Percentiles rank a stretch among this genome's conserved stretches.
Evolutionary conservation across 1,139 yeast species (phyloP).

Genomic region (Kodamaea ohmeri): DNA sequence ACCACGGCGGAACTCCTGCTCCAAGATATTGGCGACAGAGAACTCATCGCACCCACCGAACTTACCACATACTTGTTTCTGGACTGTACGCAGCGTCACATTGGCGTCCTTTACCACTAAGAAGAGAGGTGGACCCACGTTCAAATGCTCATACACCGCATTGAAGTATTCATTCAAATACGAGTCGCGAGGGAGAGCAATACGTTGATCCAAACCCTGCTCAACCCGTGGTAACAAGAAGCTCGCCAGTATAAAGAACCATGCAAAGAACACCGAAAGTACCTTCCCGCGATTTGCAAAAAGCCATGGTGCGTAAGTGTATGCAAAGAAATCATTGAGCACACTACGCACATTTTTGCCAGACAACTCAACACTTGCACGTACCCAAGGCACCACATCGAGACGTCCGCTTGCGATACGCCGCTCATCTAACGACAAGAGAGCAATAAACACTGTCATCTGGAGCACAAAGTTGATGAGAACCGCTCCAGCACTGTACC

Average conservation of each 20-base stretch:
- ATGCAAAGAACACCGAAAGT: constrained; percentile 47
- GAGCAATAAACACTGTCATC: constrained; percentile 74
- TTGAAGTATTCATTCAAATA: constrained; percentile 77
- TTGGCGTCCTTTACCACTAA: constrained; percentile 70
- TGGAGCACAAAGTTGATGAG: constrained; percentile 74
- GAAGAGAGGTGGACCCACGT: constrained; percentile 90
- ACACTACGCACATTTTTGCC: constrained; percentile 20
- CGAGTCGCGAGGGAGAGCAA: constrained; percentile 82
- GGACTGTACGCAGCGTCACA: constrained; percentile 57
- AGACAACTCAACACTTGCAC: constrained; percentile 13
- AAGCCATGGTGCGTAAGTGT: constrained; percentile 4
- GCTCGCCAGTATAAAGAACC: constrained; percentile 68
- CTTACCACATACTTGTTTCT: constrained; percentile 79
- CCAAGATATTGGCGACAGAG: constrained; percentile 80
- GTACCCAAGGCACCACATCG: constrained; percentile 58
- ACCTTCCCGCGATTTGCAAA: constrained; percentile 2
- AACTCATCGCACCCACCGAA: constrained; percentile 78
- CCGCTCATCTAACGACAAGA: constrained; percentile 64
- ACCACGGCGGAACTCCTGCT: constrained; percentile 75
- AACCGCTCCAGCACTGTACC: constrained; percentile 86
- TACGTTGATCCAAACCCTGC: constrained; percentile 83
- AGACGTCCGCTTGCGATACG: constrained; percentile 58
- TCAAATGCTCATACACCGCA: constrained; percentile 68
- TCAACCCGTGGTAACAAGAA: constrained; percentile 60
- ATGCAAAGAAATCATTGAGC: neutral